Base-by-base conservation (phyloP, 2,329 filamentous ascomycete species). In the Gremmenia infestans region DNA sequence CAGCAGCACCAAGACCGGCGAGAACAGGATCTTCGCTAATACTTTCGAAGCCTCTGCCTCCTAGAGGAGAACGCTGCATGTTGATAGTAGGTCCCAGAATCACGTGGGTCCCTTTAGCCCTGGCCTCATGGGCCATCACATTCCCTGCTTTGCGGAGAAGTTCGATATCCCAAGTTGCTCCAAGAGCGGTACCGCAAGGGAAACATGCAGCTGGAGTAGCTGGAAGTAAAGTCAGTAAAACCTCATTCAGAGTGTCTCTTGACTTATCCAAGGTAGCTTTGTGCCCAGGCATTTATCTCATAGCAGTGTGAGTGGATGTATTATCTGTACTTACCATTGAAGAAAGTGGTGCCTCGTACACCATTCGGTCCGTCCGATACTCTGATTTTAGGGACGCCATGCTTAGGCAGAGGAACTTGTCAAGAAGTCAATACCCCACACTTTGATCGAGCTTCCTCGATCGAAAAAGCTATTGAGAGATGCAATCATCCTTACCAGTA, bases 81-180 rank as follows among this genome's bases (percentile, higher is more conserved):
- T 73, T 78, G 39, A 79, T 74, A 0, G 78, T 81, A 0, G 88
- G 88, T 2, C 86, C 88, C 9, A 92, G 76, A 62, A 87, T 81
- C 15, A 89, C 80, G 63, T 90, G 85, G 8, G 87, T 80, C 50
- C 85, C 86, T 72, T 92, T 92, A 51, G 73, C 81, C 57, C 77
- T 79, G 65, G 85, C 81, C 67, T 90, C 87, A 52, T 78, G 72
- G 12, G 83, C 87, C 81, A 89, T 87, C 54, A 82, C 80, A 58
- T 78, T 72, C 43, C 87, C 87, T 35, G 85, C 82, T 47, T 77
- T 73, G 66, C 82, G 83, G 55, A 86, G 81, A 40, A 88, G 76
- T 17, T 76, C 72, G 55, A 79, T 79, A 68, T 88, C 82, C 80
- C 84, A 90, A 8, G 87, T 87, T 4, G 85, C 83, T 22, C 81